Evolutionary conservation across 2,329 filamentous ascomycete genomes (phyloP), one percentile per base, ranked within the genome.

Genomic region (Cladosporium cucumerinum): DNA sequence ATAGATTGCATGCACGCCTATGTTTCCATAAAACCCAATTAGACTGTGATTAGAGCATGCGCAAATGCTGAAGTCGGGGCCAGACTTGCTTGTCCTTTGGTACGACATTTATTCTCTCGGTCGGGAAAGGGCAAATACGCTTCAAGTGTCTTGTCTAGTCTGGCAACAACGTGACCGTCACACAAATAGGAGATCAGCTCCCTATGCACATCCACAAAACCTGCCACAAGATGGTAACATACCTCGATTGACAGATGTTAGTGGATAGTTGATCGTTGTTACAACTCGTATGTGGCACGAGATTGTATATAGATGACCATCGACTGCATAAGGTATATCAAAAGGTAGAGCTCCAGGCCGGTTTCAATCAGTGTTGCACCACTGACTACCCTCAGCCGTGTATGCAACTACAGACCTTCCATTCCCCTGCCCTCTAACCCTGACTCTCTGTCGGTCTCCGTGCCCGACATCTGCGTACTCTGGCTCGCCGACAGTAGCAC

Each of bases 401-500:
- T 75, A 80, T 58, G 78, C 81, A 48, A 82, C 68, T 0, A 82
- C 78, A 2, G 78, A 79, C 12, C 81, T 74, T 3, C 75, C 80
- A 68, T 81, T 75, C 1, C 81, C 81, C 36, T 68, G 57, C 5
- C 81, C 81, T 14, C 73, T 58, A 16, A 81, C 66, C 0, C 64
- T 57, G 39, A 81, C 70, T 3, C n/a, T 25, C 48, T 14, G 43
- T 48, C 18, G 12, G 28, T 51, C 59, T 34, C 11, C 26, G 5
- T 48, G 49, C 16, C 48, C 61, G 18, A 65, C 61, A 46, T 43
- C 78, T 73, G 25, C 69, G 32, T 54, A 73, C 5, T 75, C 73
- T 0, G 67, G 67, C 0, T 77, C 70, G 14, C 69, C 63, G 70
- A 84, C 82, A 0, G 86, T 87, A 76, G 78, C 64, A 70, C 84